Evolutionary conservation across 441 rosid species (phyloP).

Genomic region (Erysimum pusillum): DNA sequence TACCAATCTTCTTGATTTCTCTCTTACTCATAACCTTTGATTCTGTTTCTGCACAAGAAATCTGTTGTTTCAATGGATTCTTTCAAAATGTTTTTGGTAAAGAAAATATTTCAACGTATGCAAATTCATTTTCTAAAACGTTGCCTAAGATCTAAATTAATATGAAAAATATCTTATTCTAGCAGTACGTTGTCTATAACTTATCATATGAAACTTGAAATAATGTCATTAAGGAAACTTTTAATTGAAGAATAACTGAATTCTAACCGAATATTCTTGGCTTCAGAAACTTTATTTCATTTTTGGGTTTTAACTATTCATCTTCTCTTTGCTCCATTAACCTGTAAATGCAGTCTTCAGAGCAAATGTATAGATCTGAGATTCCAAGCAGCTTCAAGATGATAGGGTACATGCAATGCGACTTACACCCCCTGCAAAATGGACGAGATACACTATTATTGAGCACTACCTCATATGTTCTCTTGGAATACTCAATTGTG

Average conservation of each 20-base stretch:
- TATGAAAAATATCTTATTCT: too few species aligned
- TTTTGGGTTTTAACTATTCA: too few species aligned
- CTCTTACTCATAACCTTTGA: slow-evolving; percentile 1
- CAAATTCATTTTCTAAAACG: too few species aligned
- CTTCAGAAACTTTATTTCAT: too few species aligned
- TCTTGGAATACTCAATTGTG: not conserved
- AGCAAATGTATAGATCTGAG: not conserved
- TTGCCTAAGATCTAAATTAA: too few species aligned
- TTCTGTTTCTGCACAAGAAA: slow-evolving; percentile 11
- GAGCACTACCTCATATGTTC: not conserved
- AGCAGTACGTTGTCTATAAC: too few species aligned
- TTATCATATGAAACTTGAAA: too few species aligned
- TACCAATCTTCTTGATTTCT: slow-evolving; percentile 1
- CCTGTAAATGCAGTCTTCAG: not conserved
- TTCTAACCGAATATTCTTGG: too few species aligned
- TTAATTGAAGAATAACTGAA: too few species aligned
- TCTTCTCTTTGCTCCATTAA: too few species aligned
- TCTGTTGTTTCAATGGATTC: slow-evolving; percentile 27
- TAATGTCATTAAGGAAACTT: too few species aligned
- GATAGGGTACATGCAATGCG: not conserved
- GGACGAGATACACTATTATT: not conserved
- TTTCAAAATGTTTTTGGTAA: not conserved
- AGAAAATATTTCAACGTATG: too few species aligned
- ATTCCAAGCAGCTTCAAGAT: not conserved
- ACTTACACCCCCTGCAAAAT: not conserved